Evolutionary conservation across 139 green algal genomes (phyloP).

Genomic region (Gonium pectorale): DNA sequence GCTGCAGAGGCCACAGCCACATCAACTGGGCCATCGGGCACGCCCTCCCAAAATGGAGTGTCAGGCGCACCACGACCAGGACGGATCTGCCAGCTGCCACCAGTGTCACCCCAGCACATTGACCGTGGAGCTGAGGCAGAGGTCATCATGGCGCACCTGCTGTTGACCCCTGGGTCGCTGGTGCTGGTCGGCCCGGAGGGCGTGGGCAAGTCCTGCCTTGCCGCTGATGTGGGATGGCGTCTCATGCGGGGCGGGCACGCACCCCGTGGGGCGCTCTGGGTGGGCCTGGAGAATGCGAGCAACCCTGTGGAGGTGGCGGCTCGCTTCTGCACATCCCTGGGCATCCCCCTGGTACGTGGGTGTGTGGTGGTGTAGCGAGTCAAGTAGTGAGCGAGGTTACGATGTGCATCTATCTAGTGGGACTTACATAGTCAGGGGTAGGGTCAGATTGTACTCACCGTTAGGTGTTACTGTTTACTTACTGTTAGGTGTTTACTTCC

Average conservation of each 20-base stretch:
- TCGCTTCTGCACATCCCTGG: constrained; percentile 23
- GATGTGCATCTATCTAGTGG: neutral
- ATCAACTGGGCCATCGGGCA: neutral
- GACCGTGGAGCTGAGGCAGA: neutral
- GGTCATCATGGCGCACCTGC: neutral
- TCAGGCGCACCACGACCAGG: neutral
- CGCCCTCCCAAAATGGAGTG: neutral
- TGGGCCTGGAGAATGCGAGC: neutral
- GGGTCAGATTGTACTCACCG: neutral
- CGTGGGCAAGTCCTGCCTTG: constrained; percentile 30
- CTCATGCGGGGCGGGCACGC: neutral
- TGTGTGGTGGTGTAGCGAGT: neutral
- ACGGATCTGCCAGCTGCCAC: neutral
- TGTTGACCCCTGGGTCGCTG: neutral
- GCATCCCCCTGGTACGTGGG: neutral
- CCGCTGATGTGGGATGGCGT: constrained; percentile 8
- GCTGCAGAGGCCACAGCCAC: neutral
- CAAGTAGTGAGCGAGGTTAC: neutral
- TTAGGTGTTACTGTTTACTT: neutral
- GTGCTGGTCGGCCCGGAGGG: constrained; percentile 8
- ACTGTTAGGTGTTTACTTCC: neutral
- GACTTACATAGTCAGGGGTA: neutral
- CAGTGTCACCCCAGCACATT: neutral
- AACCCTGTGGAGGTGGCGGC: neutral
- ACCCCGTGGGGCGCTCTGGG: neutral